Evolutionary conservation across 129 eudicot genomes (phyloP).

Genomic region (Saposhnikovia divaricata): DNA sequence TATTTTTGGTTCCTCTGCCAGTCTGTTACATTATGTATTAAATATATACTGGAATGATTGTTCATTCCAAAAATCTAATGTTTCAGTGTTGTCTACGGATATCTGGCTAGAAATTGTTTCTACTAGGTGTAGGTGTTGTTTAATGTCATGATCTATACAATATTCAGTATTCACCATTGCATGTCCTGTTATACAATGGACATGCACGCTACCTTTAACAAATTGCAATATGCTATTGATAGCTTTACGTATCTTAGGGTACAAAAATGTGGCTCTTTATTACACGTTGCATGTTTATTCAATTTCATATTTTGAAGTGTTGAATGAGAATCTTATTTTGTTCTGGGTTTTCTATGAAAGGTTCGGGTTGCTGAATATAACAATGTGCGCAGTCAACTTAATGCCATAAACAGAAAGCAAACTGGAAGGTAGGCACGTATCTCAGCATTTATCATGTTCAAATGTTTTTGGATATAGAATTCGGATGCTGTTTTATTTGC

Average conservation of each 20-base stretch:
- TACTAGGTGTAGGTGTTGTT: background rate
- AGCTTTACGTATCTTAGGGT: background rate
- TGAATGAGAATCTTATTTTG: background rate
- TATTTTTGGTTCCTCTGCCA: background rate
- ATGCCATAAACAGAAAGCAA: constrained; percentile 85
- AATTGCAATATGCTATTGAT: background rate
- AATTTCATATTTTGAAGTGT: background rate
- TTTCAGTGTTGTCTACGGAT: background rate
- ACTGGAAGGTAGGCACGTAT: constrained; percentile 61
- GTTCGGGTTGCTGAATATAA: constrained; percentile 92
- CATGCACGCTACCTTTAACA: background rate
- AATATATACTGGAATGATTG: background rate
- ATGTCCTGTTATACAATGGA: background rate
- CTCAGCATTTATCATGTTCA: background rate
- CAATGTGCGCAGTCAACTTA: constrained; percentile 93
- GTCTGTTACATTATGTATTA: background rate
- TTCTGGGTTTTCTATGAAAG: constrained; percentile 18
- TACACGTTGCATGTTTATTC: background rate
- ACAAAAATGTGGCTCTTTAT: background rate
- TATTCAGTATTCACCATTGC: background rate
- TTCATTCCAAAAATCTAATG: background rate
- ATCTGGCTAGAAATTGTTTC: background rate
- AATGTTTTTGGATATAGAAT: background rate
- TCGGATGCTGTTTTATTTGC: background rate
- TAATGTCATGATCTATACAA: background rate